These are phyloP conservation scores for Phlebiopsis flavidoalba DNA, from an alignment of 768 basidiomycete genomes.

Conservation along the genomic window DNA sequence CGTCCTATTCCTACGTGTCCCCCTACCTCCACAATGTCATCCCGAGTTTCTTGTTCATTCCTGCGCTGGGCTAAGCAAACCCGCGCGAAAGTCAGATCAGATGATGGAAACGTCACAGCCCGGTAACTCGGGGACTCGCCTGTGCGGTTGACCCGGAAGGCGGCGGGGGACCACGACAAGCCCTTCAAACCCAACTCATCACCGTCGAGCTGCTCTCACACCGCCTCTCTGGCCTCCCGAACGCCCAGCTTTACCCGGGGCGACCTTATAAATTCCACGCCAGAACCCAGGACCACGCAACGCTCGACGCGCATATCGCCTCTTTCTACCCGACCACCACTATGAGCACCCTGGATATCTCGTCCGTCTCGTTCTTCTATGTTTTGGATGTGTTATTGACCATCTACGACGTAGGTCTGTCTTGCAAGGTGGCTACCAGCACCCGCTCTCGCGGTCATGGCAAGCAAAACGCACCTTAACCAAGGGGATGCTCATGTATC, in stretches of 20 bases:
- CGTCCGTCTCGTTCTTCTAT: neutral
- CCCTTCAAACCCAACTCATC: neutral
- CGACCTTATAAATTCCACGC: neutral
- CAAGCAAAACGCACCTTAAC: constrained; percentile 76
- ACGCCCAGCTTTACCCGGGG: neutral
- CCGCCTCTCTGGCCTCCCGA: neutral
- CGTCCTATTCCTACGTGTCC: too few species aligned
- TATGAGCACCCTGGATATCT: constrained; percentile 9
- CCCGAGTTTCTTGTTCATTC: too few species aligned
- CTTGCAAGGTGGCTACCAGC: constrained; percentile 90
- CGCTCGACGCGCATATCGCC: neutral
- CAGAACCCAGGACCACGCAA: neutral
- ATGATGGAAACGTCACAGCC: too few species aligned
- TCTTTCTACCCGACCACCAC: constrained; percentile 5
- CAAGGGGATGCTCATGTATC: constrained; percentile 97
- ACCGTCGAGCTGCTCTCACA: neutral
- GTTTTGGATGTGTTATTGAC: neutral
- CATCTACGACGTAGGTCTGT: constrained; percentile 46
- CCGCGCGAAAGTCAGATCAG: too few species aligned
- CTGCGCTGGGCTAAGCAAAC: too few species aligned
- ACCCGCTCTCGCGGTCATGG: constrained; percentile 85
- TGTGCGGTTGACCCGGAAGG: too few species aligned
- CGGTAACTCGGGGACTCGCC: too few species aligned
- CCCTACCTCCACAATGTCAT: too few species aligned
- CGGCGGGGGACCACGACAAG: too few species aligned